Evolutionary conservation across 768 basidiomycete species (phyloP), one percentile per base, ranked within the genome.

Genomic region (Phylloporus arenicola): DNA sequence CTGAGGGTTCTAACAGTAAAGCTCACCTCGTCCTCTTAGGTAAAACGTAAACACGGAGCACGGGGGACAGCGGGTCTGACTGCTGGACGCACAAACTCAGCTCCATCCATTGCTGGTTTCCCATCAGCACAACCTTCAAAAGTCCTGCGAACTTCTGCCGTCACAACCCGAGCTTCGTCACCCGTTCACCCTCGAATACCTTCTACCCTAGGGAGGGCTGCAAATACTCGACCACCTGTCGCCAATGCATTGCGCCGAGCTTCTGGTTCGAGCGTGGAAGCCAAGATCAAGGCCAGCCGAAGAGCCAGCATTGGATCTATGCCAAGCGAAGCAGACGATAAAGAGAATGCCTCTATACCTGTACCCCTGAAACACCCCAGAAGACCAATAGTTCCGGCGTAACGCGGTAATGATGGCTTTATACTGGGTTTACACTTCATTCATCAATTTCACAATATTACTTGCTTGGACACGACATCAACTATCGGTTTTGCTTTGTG

Each of bases 1-100:
- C 16, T 20, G 9, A 11, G 13, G 14, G 13, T 31, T 25, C 7
- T 25, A 25, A 25, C 25, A 22, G 20, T 31, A 12, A 51, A 6
- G 14, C 12, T 63, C 1, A 53, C 16, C 25, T 34, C 41, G 22
- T 33, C n/a, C 20, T 37, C 45, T 30, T 57, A 86, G 84, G 68
- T 85, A 33, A 90, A 90, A 64, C 76, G 87, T 40, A 78, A 76
- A 42, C 64, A 79, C 17, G 79, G 78, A 19, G 74, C 80, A 14
- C 76, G 77, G 44, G 78, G 78, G 8, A 80, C 80, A 4, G 78
- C 72, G 6, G 81, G 80, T 31, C 70, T 72, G 47, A 82, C 81
- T 0, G 78, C 83, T n/a, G 75, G 78, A 29, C 80, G 83, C 5
- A 58, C 72, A 10, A 83, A 77, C 52, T 54, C 52, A 24, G 38